Evolutionary conservation across 2,329 filamentous ascomycete species (phyloP), one percentile per base, ranked within the genome.

Genomic region (Orbilia oligospora): DNA sequence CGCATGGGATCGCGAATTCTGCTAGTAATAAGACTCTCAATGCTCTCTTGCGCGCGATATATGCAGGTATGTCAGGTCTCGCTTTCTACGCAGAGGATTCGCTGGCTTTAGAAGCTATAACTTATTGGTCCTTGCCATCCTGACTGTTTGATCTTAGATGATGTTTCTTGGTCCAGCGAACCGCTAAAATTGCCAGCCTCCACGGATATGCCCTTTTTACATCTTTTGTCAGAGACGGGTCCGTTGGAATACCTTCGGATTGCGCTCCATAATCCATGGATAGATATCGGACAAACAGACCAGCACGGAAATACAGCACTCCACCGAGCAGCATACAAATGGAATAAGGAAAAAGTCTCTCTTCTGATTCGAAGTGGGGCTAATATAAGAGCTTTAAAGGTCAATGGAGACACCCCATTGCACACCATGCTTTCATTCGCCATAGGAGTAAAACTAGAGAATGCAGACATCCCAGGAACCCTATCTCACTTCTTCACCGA

Each of bases 211-310:
- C 5, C 12, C 3, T 36, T 63, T 16, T 5, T 68, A 10, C 27
- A 61, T 36, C 9, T 63, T n/a, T 12, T 67, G 0, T 30, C 49
- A 14, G 4, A 44, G 3, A 16, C 16, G 1, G 46, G 24, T 6
- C n/a, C 51, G 9, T 20, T n/a, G 3, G 5, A 49, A 12, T 63
- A 36, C n/a, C 67, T 77, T 24, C 20, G 14, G 12, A 53, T 56
- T 22, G 58, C 58, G n/a, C 22, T 77, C 3, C 10, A 53, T 14
- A 77, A 77, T 18, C 73, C 73, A 16, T 77, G 73, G 73, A 5
- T 77, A 12, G 16, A 56, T 2, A 12, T 70, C 4, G 9, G 49
- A 18, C 48, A 38, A 33, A 12, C 20, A n/a, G 38, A 64, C 22
- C 18, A 18, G 1, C 1, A 46, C 41, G 49, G 58, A 12, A 44